Base-by-base conservation (phyloP, 2,329 filamentous ascomycete genomes). In the Arthroderma sp. region DNA sequence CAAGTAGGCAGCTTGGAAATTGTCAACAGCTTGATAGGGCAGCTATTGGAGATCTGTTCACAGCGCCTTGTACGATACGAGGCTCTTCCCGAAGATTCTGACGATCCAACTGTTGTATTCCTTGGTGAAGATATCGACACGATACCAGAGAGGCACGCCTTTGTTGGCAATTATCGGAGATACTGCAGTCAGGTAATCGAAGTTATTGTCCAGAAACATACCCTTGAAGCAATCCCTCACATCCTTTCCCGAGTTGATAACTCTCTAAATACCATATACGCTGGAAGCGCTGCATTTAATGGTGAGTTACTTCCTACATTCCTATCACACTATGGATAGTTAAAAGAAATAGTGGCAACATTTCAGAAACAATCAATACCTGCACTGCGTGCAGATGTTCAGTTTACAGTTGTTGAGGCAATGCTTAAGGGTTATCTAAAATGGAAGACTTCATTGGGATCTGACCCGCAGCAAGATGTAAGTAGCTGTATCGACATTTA, bases 61-160 rank as follows among this genome's bases (percentile, higher is more conserved):
- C 81, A 86, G 49, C 81, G 94, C 58, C 77, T 97, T 56, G 79
- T 97, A 59, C 85, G 88, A 56, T 98, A 95, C 70, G 93, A 98
- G 70, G 84, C 81, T 61, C 75, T 97, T 1, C 88, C 90, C 0
- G 84, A 91, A 61, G 87, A 95, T 61, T 86, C 85, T 0, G 81
- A 88, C 51, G 85, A 96, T 64, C 79, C 87, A 1, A 91, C 87
- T 0, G 81, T 90, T 59, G 76, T 88, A 9, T 93, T 95, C 63
- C 78, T 98, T 1, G 79, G 90, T 65, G 91, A 97, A 66, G 93
- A 98, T 67, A 94, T 95, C 57, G 93, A 98, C 66, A 97, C 91
- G 0, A 77, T 91, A 19, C 93, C 93, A 0, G 93, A 98, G 69
- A 82, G 90, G 23, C 93, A 98, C 72, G 89, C 90, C 0, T 98